phyloP scores from a whole-genome alignment of 768 basidiomycete genomes.

The Suillus ampliporus region DNA sequence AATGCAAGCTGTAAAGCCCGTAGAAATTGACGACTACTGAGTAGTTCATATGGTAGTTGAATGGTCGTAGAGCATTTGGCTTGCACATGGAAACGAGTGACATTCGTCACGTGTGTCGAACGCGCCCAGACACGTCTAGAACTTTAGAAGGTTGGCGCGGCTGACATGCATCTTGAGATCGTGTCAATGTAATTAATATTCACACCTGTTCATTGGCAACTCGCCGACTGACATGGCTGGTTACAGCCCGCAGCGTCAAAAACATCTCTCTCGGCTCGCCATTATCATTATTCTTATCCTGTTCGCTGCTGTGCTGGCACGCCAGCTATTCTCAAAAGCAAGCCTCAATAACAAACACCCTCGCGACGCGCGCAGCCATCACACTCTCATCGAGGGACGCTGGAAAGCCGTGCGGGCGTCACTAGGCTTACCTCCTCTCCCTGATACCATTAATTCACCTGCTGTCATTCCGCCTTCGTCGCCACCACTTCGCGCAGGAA shows the following conservation, averaged over 20 bases:
- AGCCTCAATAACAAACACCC: not conserved
- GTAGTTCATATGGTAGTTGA: not conserved
- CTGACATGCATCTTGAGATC: conserved; percentile 4
- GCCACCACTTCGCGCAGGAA: conserved; percentile 9
- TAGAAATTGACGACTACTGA: conserved; percentile 43
- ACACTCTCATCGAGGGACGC: conserved; percentile 33
- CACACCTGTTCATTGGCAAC: not conserved
- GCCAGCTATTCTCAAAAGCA: conserved; percentile 16
- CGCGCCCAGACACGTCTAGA: conserved; percentile 6
- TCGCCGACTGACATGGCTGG: conserved; percentile 28
- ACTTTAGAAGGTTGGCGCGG: not conserved
- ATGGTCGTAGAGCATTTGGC: not conserved
- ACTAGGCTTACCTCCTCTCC: conserved; percentile 33
- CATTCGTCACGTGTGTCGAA: conserved; percentile 15
- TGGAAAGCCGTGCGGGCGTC: conserved; percentile 39
- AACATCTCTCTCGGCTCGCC: conserved; percentile 21
- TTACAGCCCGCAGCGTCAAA: conserved; percentile 20
- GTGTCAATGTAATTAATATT: not conserved
- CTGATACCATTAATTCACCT: conserved; percentile 18
- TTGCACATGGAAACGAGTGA: conserved; percentile 1
- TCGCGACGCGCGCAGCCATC: not conserved
- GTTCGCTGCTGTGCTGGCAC: conserved; percentile 26
- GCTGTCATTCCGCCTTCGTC: conserved; percentile 1
- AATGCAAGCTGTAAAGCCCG: conserved; percentile 60
- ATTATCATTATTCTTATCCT: conserved; percentile 27